Evolutionary conservation across 2,329 filamentous ascomycete genomes (phyloP).

Genomic region (Hypomyces perniciosus): DNA sequence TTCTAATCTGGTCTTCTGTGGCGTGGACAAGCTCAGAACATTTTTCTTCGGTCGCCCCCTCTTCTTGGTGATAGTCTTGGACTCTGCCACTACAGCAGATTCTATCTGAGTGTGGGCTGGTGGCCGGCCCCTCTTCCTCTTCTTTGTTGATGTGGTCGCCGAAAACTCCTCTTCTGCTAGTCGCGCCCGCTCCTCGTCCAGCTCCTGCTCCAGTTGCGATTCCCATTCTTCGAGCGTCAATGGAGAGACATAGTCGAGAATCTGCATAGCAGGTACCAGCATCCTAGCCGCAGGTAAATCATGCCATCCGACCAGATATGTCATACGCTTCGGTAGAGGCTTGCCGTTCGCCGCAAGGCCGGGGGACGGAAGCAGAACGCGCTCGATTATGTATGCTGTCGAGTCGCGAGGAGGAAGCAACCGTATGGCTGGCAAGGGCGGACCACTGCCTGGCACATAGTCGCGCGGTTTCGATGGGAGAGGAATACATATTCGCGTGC

Average conservation of each 20-base stretch:
- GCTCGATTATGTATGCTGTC: constrained; percentile 52
- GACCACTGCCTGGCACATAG: constrained; percentile 44
- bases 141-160: constrained; percentile 2
- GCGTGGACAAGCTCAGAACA: constrained; percentile 31
- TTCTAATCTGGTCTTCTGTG: constrained; percentile 26
- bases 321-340: constrained; percentile 38
- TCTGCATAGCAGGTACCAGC: constrained; percentile 39
- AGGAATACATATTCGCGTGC: constrained; percentile 7
- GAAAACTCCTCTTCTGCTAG: constrained; percentile 20
- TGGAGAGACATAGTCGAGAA: constrained; percentile 55
- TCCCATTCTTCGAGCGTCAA: constrained; percentile 53
- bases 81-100: constrained; percentile 24
- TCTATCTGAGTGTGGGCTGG: constrained; percentile 28
- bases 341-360: constrained; percentile 28
- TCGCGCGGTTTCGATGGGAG: constrained; percentile 16
- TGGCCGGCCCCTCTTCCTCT: constrained; percentile 23
- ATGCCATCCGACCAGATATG: constrained; percentile 50
- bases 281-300: constrained; percentile 45
- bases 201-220: constrained; percentile 36
- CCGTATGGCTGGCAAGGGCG: constrained; percentile 40
- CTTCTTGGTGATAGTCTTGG: constrained; percentile 18
- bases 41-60: constrained; percentile 23
- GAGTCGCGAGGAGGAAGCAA: constrained; percentile 44
- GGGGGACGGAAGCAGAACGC: constrained; percentile 40
- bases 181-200: constrained; percentile 33